Evolutionary conservation across 306 rosid genomes (phyloP).

Genomic region (Sicyos edulis): DNA sequence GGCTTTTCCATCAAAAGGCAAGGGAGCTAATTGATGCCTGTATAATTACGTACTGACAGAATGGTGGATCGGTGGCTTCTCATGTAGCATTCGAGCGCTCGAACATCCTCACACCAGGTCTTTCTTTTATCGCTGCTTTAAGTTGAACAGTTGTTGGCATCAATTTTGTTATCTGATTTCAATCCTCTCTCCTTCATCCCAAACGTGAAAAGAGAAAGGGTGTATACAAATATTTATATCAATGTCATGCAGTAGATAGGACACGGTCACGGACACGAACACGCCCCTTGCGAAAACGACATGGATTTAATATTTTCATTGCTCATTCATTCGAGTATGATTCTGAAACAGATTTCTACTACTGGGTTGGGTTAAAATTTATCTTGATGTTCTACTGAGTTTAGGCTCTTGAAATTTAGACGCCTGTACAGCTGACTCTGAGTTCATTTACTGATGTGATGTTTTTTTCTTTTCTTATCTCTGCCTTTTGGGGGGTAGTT

Average conservation of each 20-base stretch:
- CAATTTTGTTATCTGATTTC: slow-evolving; percentile 35
- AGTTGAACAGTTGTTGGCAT: slow-evolving; percentile 46
- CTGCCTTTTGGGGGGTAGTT: too few relatives aligned
- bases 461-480: too few relatives aligned
- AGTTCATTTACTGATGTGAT: too few relatives aligned
- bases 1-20: slow-evolving; percentile 15
- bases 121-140: slow-evolving; percentile 28
- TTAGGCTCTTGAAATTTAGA: too few relatives aligned
- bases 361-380: too few relatives aligned
- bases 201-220: slow-evolving; percentile 1
- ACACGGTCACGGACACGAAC: too few relatives aligned
- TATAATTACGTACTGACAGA: slow-evolving; percentile 34
- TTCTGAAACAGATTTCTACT: too few relatives aligned
- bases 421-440: too few relatives aligned
- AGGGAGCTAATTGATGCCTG: slow-evolving; percentile 39
- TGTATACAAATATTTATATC: slow-evolving; percentile 20
- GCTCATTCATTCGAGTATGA: too few relatives aligned
- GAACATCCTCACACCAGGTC: not conserved
- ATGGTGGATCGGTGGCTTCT: slow-evolving; percentile 1
- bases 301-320: too few relatives aligned
- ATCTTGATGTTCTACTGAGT: too few relatives aligned
- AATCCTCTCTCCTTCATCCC: slow-evolving; percentile 14
- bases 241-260: slow-evolving; percentile 6
- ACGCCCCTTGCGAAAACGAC: too few relatives aligned
- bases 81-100: not conserved